phyloP scores from a whole-genome alignment of 1,284 basidiomycete species.

The Ceratobasidium sp. region DNA sequence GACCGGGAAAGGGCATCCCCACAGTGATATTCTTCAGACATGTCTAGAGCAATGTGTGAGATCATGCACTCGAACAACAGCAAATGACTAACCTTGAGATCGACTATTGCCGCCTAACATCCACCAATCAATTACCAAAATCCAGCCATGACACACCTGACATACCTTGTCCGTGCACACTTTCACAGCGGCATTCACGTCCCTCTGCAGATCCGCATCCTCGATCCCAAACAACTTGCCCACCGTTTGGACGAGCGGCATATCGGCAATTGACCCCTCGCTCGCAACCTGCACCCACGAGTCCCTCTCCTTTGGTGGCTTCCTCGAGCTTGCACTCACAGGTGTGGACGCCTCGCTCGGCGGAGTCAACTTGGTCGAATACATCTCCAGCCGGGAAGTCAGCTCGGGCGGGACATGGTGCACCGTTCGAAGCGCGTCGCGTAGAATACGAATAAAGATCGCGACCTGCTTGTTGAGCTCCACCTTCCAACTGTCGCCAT shows the following conservation, averaged over 20 bases:
- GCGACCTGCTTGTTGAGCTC: constrained; percentile 93
- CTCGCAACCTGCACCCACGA: constrained; percentile 54
- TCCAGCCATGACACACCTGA: constrained; percentile 33
- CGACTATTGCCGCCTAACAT: constrained; percentile 78
- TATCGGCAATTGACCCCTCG: constrained; percentile 67
- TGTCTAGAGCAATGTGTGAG: constrained; percentile 63
- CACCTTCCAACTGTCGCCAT: constrained; percentile 88
- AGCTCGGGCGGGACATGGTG: constrained; percentile 87
- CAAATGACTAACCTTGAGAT: constrained; percentile 73
- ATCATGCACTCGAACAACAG: not conserved
- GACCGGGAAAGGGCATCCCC: constrained; percentile 84
- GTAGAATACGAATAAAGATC: constrained; percentile 84
- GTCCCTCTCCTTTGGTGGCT: constrained; percentile 11
- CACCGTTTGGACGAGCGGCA: constrained; percentile 79
- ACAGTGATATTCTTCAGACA: constrained; percentile 93
- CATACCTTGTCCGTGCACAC: constrained; percentile 83
- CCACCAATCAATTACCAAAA: constrained; percentile 38
- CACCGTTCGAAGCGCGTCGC: constrained; percentile 78
- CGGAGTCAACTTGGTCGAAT: constrained; percentile 81
- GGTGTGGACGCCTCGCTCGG: constrained; percentile 52
- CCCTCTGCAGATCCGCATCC: constrained; percentile 73
- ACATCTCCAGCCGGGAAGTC: constrained; percentile 80
- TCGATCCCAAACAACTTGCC: constrained; percentile 80
- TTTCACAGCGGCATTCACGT: constrained; percentile 75
- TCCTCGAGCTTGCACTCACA: constrained; percentile 50